Base-by-base conservation (phyloP, 1,139 yeast species). In the Protomyces macrosporus region DNA sequence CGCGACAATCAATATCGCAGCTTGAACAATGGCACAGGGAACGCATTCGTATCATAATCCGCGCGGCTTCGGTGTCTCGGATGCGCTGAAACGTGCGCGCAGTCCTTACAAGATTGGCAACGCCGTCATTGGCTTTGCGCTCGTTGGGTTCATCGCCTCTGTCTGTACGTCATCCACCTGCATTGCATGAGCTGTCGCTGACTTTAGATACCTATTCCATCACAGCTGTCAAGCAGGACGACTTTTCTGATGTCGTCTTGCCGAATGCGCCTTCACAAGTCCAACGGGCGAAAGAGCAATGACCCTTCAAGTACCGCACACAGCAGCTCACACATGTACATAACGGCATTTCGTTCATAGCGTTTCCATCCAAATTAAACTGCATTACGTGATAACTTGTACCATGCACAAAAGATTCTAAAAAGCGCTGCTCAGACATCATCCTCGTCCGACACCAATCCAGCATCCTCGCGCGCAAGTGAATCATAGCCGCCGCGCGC, bases 401-500 rank as follows among this genome's bases (percentile, higher is more conserved):
- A 1, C 23, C 23, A 23, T 1, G 23, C 23, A 23, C 2, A 23
- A 23, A 1, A 1, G 23, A 23, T 23, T 2, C 2, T n/a, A n/a
- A 23, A 23, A 23, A 23, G 23, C 23, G 23, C 23, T 23, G 23
- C 23, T 10, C 33, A 45, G 6, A 65, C 65, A 37, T 67, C 69
- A 14, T 63, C 67, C 5, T 65, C 66, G 52, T 65, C 58, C 6
- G 65, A 66, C 39, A 72, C 63, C 35, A 71, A 65, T 37, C 68
- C 72, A 39, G 72, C 73, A 57, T 65, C 69, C 16, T 48, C 68
- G 60, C 71, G 23, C 9, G 48, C 72, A 48, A 70, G 71, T 33
- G 73, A 71, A 10, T 66, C 55, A 39, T 69, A 69, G 39, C 66
- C 62, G 32, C 67, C 59, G 34, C 74, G 65, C 3, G 71, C 67